A percentile compares a stretch with the other conserved stretches of the same genome.
phyloP scores from a whole-genome alignment of 2,329 filamentous ascomycete species.

The Pseudohalonectria lignicola region DNA sequence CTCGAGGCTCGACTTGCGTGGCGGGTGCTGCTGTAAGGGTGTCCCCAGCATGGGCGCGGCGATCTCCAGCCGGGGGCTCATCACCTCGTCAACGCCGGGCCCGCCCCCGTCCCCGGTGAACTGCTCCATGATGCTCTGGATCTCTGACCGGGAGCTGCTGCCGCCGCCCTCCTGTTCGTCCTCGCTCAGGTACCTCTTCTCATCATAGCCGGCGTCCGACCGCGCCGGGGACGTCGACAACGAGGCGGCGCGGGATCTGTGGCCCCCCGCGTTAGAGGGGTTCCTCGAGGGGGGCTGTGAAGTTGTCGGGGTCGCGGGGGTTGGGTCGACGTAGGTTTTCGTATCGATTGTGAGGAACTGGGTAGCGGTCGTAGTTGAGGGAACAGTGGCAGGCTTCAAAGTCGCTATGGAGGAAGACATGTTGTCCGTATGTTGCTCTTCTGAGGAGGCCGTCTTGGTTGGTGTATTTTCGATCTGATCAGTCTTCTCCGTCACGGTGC shows the following conservation, averaged over 20 bases:
- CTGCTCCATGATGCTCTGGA: slow-evolving; percentile 96
- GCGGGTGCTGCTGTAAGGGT: slow-evolving; percentile 55
- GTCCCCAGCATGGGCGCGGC: slow-evolving; percentile 67
- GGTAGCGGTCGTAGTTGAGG: slow-evolving; percentile 21
- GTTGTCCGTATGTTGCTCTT: slow-evolving; percentile 5
- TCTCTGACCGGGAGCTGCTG: slow-evolving; percentile 59
- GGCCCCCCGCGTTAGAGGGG: slow-evolving; percentile 41
- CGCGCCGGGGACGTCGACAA: slow-evolving; percentile 30
- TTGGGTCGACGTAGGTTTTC: slow-evolving; percentile 42
- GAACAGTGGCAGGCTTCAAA: slow-evolving; percentile 31
- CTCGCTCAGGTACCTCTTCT: slow-evolving; percentile 45
- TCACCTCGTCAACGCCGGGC: slow-evolving; percentile 70
- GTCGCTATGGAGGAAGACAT: slow-evolving; percentile 31
- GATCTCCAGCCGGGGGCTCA: slow-evolving; percentile 79
- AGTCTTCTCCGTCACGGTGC: slow-evolving; percentile 1
- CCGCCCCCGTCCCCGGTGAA: slow-evolving; percentile 68
- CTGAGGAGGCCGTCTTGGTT: neutral
- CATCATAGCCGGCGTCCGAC: slow-evolving; percentile 45
- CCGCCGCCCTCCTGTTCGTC: slow-evolving; percentile 48
- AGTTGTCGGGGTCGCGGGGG: slow-evolving; percentile 41
- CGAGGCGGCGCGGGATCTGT: slow-evolving; percentile 24
- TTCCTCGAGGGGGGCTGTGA: slow-evolving; percentile 49
- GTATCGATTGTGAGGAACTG: slow-evolving; percentile 35
- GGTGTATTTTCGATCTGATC: neutral
- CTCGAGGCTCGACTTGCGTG: slow-evolving; percentile 78